These are phyloP conservation scores for Rhizoclosmatium sp. DNA, from an alignment of 192 early-diverging fungal genomes.

Conservation along the genomic window DNA sequence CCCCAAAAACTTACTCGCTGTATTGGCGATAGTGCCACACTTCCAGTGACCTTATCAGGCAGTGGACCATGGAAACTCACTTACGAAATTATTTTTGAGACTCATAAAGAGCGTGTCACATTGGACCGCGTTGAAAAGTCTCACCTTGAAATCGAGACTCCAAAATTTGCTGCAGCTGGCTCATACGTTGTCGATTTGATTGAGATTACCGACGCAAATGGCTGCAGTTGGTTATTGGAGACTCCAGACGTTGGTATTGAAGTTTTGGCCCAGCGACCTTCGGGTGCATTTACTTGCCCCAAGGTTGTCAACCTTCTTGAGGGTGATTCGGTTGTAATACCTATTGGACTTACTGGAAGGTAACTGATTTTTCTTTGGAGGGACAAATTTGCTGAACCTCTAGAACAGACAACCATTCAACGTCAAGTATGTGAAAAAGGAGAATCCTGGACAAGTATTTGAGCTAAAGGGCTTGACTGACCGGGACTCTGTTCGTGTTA, in stretches of 20 bases:
- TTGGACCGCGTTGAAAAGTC: background rate
- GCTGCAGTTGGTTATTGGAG: conserved; percentile 48
- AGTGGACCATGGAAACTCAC: conserved; percentile 54
- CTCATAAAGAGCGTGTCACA: conserved; percentile 31
- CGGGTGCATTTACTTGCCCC: conserved; percentile 49
- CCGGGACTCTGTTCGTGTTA: conserved; percentile 29
- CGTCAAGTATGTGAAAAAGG: conserved; percentile 35
- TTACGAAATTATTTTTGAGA: conserved; percentile 53
- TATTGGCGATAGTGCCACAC: conserved; percentile 44
- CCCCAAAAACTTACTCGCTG: conserved; percentile 40
- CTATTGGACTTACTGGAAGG: conserved; percentile 47
- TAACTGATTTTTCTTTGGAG: conserved; percentile 12
- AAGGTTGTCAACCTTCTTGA: conserved; percentile 48
- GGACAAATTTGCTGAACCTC: background rate
- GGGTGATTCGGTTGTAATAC: conserved; percentile 32
- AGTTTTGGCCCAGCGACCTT: conserved; percentile 49
- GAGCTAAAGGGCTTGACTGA: conserved; percentile 27
- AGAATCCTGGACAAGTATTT: conserved; percentile 6
- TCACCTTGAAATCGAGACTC: conserved; percentile 22
- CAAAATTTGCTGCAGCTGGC: conserved; percentile 42
- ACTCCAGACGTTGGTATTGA: conserved; percentile 51
- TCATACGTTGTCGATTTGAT: conserved; percentile 53
- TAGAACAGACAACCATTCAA: conserved; percentile 35
- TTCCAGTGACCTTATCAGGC: conserved; percentile 43
- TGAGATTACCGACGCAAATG: conserved; percentile 58